Evolutionary conservation across 106 monocot species (phyloP).

Genomic region (Xerophyta viscosa): DNA sequence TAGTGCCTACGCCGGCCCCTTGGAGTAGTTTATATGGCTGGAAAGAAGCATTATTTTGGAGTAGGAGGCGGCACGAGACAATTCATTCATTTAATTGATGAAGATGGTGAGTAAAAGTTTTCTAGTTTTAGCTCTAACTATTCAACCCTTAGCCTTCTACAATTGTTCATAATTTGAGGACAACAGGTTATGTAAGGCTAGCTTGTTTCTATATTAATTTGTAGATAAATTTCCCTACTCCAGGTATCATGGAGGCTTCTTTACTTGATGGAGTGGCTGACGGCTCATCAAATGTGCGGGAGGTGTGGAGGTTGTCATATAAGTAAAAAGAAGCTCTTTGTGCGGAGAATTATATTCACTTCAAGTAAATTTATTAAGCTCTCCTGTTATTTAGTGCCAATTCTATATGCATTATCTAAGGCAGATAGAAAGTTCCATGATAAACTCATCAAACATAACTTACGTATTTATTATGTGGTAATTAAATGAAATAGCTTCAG

Average conservation of each 20-base stretch:
- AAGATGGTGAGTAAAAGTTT: conserved; percentile 62
- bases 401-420: too few species aligned
- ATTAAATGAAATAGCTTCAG: too few species aligned
- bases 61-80: conserved; percentile 97
- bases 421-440: too few species aligned
- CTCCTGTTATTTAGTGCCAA: too few species aligned
- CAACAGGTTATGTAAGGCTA: neutral
- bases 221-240: neutral
- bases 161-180: neutral
- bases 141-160: too few species aligned
- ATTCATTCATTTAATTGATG: conserved; percentile 57
- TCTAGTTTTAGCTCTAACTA: too few species aligned
- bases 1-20: conserved; percentile 45
- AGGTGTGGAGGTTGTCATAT: conserved; percentile 83
- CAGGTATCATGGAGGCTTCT: conserved; percentile 45
- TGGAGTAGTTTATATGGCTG: conserved; percentile 84
- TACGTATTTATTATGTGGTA: too few species aligned
- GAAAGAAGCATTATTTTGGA: conserved; percentile 98
- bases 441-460: too few species aligned
- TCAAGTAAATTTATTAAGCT: too few species aligned
- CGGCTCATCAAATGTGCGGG: conserved; percentile 92
- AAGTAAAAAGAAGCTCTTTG: conserved; percentile 22
- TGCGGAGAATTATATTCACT: too few species aligned
- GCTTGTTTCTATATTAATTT: too few species aligned
- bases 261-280: conserved; percentile 81